Conservation (phyloP, 83 land plant species). For the Diphasiastrum complanatum region DNA sequence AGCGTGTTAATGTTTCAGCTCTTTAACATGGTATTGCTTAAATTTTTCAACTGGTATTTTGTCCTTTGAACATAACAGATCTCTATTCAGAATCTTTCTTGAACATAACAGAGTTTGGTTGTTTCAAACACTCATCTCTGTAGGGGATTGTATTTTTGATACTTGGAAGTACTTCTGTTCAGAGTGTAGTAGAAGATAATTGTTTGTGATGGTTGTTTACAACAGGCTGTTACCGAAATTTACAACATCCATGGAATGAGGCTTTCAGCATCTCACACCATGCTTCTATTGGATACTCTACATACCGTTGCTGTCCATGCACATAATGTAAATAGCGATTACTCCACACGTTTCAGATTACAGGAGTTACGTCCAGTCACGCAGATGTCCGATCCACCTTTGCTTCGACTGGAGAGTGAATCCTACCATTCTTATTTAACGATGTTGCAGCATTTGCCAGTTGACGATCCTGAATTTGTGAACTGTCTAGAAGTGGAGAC, state of each 20-base stretch:
- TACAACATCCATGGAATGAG: constrained; percentile 63
- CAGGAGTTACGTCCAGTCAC: constrained; percentile 59
- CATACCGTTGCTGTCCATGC: constrained; percentile 76
- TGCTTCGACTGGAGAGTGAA: constrained; percentile 89
- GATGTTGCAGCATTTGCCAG: constrained; percentile 61
- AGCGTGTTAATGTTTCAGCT: too few species aligned
- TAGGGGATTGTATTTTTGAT: too few species aligned
- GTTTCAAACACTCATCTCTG: too few species aligned
- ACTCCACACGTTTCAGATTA: constrained; percentile 50
- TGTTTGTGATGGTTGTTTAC: background rate
- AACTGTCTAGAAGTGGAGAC: constrained; percentile 58
- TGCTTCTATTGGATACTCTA: constrained; percentile 69
- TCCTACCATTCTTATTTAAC: constrained; percentile 85
- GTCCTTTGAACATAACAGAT: too few species aligned
- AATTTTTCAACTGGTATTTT: too few species aligned
- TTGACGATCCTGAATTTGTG: constrained; percentile 43
- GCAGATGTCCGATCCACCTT: constrained; percentile 94
- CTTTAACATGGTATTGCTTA: too few species aligned
- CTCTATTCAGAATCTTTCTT: too few species aligned
- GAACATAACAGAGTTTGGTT: too few species aligned
- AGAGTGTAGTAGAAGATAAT: too few species aligned
- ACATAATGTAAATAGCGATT: constrained; percentile 66
- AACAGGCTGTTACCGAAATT: constrained; percentile 90
- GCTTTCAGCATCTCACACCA: constrained; percentile 51
- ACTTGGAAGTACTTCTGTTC: too few species aligned